Base-by-base conservation (phyloP, 2,329 filamentous ascomycete genomes). In the Sclerotinia trifoliorum region DNA sequence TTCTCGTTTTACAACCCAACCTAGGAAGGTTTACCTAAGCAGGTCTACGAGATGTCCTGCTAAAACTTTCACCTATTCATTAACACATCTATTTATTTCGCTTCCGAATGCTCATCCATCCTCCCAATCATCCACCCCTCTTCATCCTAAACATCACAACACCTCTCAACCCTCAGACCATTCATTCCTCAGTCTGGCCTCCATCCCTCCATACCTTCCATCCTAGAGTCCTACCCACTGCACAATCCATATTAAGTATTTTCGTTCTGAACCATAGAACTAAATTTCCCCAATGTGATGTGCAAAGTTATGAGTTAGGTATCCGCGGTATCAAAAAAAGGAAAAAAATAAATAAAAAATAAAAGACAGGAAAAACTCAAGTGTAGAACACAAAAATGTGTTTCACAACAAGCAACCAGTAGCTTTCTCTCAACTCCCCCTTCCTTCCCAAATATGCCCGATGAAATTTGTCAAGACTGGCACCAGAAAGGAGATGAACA, bases 281-380 rank as follows among this genome's bases (percentile, higher is more conserved):
- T 51, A 62, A 49, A 49, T 39, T 10, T 51, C n/a, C 46, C 46
- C 32, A 35, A 49, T 32, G 46, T 51, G 58, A 62, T 51, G 58
- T 39, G 29, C 46, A 48, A 62, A 62, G 58, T 51, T 51, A 24
- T 62, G 58, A 51, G 46, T 39, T 39, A 62, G 46, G 46, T 62
- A 62, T 62, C 29, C 44, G 29, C 58, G 58, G 44, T 62, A 62
- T 62, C 29, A 62, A 62, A 62, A 62, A 61, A 61, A 61, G 24
- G 17, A 32, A 15, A 39, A 32, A 11, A 39, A 39, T 1, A 2
- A 26, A 35, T n/a, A 19, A 24, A 35, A 15, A n/a, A 32, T n/a
- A 13, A 61, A 61, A 60, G 32, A 49, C 19, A 49, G 29, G 32
- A 15, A 62, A 62, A 62, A 24, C 29, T 51, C 24, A n/a, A 15